A percentile compares a stretch with the other conserved stretches of the same genome.
Evolutionary conservation across 257 asterid genomes (phyloP).

Genomic region (Nicotiana tomentosiformis): DNA sequence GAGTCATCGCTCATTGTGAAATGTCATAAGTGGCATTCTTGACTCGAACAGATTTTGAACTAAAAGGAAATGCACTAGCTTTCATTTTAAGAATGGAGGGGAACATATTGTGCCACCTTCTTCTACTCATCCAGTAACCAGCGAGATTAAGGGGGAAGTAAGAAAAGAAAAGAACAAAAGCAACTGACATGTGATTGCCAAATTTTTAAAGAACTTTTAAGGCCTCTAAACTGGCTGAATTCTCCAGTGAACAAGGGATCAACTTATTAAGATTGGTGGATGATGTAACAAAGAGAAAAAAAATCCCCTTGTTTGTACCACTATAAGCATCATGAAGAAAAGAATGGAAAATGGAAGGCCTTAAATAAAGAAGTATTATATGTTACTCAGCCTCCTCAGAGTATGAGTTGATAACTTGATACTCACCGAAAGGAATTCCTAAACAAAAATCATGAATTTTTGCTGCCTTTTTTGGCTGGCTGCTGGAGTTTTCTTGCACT

Average conservation of each 20-base stretch:
- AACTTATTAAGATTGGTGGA: not conserved
- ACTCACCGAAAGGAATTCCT: conserved; percentile 92
- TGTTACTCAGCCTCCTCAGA: not conserved
- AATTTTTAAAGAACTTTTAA: not conserved
- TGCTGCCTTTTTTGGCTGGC: conserved; percentile 57
- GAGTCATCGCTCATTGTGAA: not conserved
- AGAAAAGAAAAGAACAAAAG: not conserved
- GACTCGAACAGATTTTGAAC: not conserved
- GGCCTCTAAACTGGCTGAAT: not conserved
- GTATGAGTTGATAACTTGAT: conserved; percentile 5
- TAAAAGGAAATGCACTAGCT: not conserved
- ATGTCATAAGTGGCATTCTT: not conserved
- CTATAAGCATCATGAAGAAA: not conserved
- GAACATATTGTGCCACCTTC: not conserved
- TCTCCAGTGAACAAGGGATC: not conserved
- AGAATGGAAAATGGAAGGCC: not conserved
- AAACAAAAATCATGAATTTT: conserved; percentile 91
- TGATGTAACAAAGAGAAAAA: not conserved
- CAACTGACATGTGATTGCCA: not conserved
- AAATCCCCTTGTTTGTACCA: not conserved
- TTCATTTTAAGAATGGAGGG: not conserved
- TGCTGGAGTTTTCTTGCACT: conserved; percentile 24
- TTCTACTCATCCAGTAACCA: not conserved
- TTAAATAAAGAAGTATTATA: not conserved
- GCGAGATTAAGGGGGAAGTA: not conserved